Conservation (phyloP, 2,329 filamentous ascomycete species). For the Trichoderma asperellum region DNA sequence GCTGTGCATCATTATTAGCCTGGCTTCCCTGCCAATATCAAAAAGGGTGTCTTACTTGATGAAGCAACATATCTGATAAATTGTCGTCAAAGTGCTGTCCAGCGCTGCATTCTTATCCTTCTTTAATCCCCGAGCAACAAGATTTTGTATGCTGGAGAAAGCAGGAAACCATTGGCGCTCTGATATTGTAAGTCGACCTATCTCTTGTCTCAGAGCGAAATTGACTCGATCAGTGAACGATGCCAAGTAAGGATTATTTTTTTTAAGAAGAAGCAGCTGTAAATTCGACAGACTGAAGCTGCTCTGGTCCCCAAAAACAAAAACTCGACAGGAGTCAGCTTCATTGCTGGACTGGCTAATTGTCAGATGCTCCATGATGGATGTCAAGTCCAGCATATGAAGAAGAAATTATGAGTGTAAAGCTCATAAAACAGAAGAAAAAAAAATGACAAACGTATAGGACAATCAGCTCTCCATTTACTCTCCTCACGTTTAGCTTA, state of each 20-base stretch:
- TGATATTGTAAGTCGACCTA: conserved; percentile 7
- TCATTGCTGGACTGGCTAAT: background rate
- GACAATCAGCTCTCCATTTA: background rate
- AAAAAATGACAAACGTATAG: background rate
- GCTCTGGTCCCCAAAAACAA: conserved; percentile 26
- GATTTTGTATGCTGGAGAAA: conserved; percentile 25
- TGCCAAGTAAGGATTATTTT: conserved; percentile 18
- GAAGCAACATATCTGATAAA: conserved; percentile 25
- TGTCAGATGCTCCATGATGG: conserved; percentile 12
- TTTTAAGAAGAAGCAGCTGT: conserved; percentile 19
- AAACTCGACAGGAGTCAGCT: background rate
- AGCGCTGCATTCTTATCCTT: conserved; percentile 13
- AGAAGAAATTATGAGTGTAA: background rate
- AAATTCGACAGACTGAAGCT: conserved; percentile 7
- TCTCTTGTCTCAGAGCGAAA: conserved; percentile 13
- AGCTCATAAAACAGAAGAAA: background rate
- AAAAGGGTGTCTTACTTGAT: conserved; percentile 1
- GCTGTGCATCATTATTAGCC: background rate
- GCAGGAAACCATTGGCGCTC: conserved; percentile 22
- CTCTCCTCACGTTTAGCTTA: background rate
- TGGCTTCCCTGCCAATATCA: background rate
- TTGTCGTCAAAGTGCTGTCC: conserved; percentile 22
- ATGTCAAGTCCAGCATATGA: conserved; percentile 6
- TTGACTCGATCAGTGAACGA: conserved; percentile 24
- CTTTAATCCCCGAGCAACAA: conserved; percentile 20